Base-by-base conservation (phyloP, 345 rosid genomes). In the Lagerstroemia speciosa region DNA sequence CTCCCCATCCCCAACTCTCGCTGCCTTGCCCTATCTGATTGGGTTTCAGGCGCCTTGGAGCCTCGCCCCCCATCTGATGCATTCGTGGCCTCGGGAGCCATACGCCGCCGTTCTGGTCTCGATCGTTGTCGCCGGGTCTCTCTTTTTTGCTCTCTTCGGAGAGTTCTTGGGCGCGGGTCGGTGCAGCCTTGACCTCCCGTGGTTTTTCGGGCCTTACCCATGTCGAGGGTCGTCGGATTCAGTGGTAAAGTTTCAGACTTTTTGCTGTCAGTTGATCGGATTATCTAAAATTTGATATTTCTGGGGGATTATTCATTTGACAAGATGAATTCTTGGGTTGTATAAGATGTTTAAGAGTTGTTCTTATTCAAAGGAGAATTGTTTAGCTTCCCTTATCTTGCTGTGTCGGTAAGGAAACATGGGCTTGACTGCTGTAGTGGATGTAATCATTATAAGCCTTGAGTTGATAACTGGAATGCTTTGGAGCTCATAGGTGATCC, bases 11-110 rank as follows among this genome's bases (percentile, higher is more conserved):
- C 62, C 30, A 30, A 11, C 36, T 14, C 36, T 9, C 6, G 32
- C 53, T n/a, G n/a, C 89, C 89, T 89, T 86, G 81, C 99, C 99
- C 98, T 88, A 80, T 83, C 72, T 72, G 63, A 71, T 88, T 86
- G 96, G 98, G 98, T 89, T 90, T 64, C 43, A 19, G 41, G 62
- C 58, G 60, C 78, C 58, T 70, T 33, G 63, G 73, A 83, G 45
- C 45, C 43, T 74, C 69, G 46, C 45, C 29, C 74, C 33, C 55
- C 74, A 46, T 74, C 81, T 83, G 80, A 90, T 90, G 97, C 81
- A 94, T 77, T 68, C 65, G 78, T 2, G 9, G 76, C 71, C 75
- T 71, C 74, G 72, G 9, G 53, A 38, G 71, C 6, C 27, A 53
- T 22, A 53, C 60, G 22, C 45, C 48, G 70, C 55, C 34, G 63